Conservation (phyloP, 2,329 filamentous ascomycete genomes). For the Paraphoma chrysanthemicola region DNA sequence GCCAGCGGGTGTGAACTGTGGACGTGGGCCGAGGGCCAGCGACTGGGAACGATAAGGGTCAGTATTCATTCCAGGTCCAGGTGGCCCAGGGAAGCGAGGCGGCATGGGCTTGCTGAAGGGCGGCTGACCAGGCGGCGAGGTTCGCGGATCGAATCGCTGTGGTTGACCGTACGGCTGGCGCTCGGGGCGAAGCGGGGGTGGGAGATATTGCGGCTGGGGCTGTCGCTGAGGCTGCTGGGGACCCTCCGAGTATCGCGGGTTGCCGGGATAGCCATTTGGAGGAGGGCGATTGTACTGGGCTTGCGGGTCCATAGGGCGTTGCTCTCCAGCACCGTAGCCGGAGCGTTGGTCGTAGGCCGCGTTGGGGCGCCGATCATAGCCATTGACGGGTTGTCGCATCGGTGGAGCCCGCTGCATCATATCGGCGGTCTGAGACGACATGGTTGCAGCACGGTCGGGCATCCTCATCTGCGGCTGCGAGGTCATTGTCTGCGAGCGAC, state of each 20-base stretch:
- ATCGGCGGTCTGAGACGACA: constrained; percentile 54
- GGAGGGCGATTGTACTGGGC: constrained; percentile 39
- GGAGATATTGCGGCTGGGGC: constrained; percentile 64
- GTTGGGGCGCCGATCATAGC: constrained; percentile 47
- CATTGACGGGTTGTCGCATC: constrained; percentile 59
- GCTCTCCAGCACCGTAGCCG: constrained; percentile 31
- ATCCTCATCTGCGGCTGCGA: constrained; percentile 71
- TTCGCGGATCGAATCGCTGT: constrained; percentile 70
- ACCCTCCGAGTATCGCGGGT: constrained; percentile 45
- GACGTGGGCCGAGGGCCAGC: constrained; percentile 77
- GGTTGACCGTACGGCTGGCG: constrained; percentile 75
- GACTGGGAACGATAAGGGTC: constrained; percentile 94
- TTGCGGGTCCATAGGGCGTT: constrained; percentile 34
- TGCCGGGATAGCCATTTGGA: constrained; percentile 49
- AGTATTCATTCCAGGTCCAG: constrained; percentile 76
- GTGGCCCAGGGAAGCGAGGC: constrained; percentile 60
- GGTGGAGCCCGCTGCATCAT: constrained; percentile 71
- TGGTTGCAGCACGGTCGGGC: constrained; percentile 77
- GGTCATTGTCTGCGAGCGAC: constrained; percentile 95
- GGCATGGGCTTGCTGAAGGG: constrained; percentile 63
- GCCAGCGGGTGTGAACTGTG: constrained; percentile 68
- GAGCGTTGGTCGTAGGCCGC: constrained; percentile 36
- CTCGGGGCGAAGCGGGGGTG: constrained; percentile 67
- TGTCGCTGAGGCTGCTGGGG: constrained; percentile 45
- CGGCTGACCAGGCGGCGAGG: constrained; percentile 57